A percentile compares a stretch with the other conserved stretches of the same genome.
These are phyloP conservation scores for Aspergillus saccharolyticus DNA, from an alignment of 495 filamentous ascomycete genomes.

Conservation along the genomic window DNA sequence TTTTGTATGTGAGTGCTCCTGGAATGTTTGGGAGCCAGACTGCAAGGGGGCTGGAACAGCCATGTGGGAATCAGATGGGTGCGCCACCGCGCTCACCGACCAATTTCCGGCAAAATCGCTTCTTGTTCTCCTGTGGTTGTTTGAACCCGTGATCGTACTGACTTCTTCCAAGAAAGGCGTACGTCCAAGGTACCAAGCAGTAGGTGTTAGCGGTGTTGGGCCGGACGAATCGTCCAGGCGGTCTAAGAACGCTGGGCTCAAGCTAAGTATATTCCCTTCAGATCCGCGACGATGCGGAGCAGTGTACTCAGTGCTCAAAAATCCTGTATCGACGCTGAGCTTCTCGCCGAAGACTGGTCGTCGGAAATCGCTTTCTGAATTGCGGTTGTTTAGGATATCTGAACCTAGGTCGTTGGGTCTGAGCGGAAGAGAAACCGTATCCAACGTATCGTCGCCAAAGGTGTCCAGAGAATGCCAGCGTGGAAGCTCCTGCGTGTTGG, in stretches of 20 bases:
- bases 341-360: slow-evolving; percentile 51
- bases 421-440: slow-evolving; percentile 2
- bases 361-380: slow-evolving; percentile 22
- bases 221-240: slow-evolving; percentile 33
- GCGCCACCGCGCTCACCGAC: slow-evolving; percentile 21
- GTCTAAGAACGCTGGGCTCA: slow-evolving; percentile 46
- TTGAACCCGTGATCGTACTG: slow-evolving; percentile 25
- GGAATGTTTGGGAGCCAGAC: slow-evolving; percentile 23
- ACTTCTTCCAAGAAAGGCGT: slow-evolving; percentile 46
- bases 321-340: slow-evolving; percentile 34
- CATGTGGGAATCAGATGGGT: slow-evolving; percentile 34
- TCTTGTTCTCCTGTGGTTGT: slow-evolving; percentile 41
- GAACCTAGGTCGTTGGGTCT: slow-evolving; percentile 2
- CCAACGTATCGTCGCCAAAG: slow-evolving; percentile 7
- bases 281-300: slow-evolving; percentile 46
- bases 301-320: slow-evolving; percentile 37
- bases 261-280: slow-evolving; percentile 50
- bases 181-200: slow-evolving; percentile 51
- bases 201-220: slow-evolving; percentile 47
- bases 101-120: slow-evolving; percentile 40
- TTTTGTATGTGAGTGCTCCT: slow-evolving; percentile 43
- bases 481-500: slow-evolving; percentile 1
- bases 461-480: slow-evolving; percentile 14
- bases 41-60: slow-evolving; percentile 36
- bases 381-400: slow-evolving; percentile 3